Base-by-base conservation (phyloP, 768 basidiomycete species). In the Trametes meyenii region DNA sequence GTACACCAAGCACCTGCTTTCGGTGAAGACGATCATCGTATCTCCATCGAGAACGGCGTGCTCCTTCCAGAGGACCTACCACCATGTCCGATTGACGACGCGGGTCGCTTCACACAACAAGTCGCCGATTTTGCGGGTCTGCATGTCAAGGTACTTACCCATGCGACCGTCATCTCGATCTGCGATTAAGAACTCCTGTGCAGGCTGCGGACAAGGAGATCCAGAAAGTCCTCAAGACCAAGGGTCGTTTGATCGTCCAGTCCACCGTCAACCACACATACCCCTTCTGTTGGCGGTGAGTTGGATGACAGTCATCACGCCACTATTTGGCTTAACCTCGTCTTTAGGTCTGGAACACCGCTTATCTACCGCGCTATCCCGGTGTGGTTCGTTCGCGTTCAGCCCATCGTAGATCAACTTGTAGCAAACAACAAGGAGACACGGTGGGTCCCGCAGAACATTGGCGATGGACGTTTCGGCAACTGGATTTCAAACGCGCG, bases 1-100 rank as follows among this genome's bases (percentile, higher is more conserved):
- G 97, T 99, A 33, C 97, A 99, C 73, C 97, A 99, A 77, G 94
- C 97, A 2, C 97, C 97, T 2, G 96, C 90, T 0, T 98, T 97
- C 70, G 97, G 97, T 79, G 96, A 98, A 73, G 97, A 99, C 69
- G 97, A 99, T 83, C 93, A 98, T 74, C 91, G 97, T 55, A 85
- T 99, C 68, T 89, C 92, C 26, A 82, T 96, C 62, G 85, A 86
- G 3, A 83, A 96, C 69, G 92, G 89, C 19, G 84, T 98, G 54
- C 73, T 98, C n/a, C 80, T 81, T 24, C 79, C 84, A 0, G 96
- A 96, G 46, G 96, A 98, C 73, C 87, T 95, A 84, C 96, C 97
- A 0, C 97, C 97, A 0, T 97, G 95, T 72, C 97, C 97, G 42
- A 83, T 99, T 58, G 93, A 98, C 67, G 96, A 99, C 68, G 78